Conservation (phyloP, 2,329 filamentous ascomycete species). For the Epichloe typhina region DNA sequence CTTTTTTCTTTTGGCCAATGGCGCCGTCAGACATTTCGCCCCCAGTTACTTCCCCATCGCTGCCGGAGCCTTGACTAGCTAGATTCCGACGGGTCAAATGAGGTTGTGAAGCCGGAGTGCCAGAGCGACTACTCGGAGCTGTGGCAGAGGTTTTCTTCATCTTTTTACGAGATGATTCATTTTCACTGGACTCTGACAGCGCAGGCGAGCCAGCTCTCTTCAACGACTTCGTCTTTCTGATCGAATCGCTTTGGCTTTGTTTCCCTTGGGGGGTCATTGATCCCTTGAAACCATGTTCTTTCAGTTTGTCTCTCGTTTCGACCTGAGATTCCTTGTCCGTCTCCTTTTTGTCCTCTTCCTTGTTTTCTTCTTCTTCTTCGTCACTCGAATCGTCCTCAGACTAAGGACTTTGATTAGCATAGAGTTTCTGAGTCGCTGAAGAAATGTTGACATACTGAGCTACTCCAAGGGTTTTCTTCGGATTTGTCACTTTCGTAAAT, state of each 20-base stretch:
- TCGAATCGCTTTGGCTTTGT: slow-evolving; percentile 22
- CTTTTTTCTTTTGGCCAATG: slow-evolving; percentile 35
- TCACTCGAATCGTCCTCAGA: slow-evolving; percentile 35
- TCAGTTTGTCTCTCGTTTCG: slow-evolving; percentile 34
- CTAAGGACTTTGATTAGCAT: slow-evolving; percentile 16
- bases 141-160: slow-evolving; percentile 49
- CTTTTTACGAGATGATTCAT: slow-evolving; percentile 72
- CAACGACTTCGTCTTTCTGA: slow-evolving; percentile 47
- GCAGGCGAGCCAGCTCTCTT: slow-evolving; percentile 82
- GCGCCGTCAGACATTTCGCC: slow-evolving; percentile 51
- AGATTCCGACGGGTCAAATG: slow-evolving; percentile 27
- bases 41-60: slow-evolving; percentile 59
- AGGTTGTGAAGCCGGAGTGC: slow-evolving; percentile 36
- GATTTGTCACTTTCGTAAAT: slow-evolving; percentile 65
- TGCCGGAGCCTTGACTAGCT: slow-evolving; percentile 45
- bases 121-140: slow-evolving; percentile 39
- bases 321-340: slow-evolving; percentile 44
- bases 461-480: slow-evolving; percentile 28
- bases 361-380: slow-evolving; percentile 25
- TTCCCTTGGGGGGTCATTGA: slow-evolving; percentile 42
- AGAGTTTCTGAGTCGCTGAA: no score
- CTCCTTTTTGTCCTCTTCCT: slow-evolving; percentile 51
- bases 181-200: slow-evolving; percentile 80
- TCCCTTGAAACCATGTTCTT: slow-evolving; percentile 54
- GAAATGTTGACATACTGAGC: slow-evolving; percentile 18